Conservation (phyloP, 306 rosid species). For the Ochetophila trinervis region DNA sequence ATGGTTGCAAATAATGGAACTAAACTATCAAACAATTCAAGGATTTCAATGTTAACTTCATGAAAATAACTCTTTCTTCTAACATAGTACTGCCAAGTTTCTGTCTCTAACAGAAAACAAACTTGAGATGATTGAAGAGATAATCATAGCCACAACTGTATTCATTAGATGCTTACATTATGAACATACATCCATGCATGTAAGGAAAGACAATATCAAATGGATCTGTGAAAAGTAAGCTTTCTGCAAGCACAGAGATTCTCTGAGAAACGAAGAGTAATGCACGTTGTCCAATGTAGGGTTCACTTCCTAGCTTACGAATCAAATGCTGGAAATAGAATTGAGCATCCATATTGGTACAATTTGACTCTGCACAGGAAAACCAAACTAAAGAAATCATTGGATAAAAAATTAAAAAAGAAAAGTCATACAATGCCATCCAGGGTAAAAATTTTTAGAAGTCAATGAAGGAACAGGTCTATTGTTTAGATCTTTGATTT, state of each 20-base stretch:
- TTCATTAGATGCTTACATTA: conserved; percentile 55
- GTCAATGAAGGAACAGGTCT: too few species aligned
- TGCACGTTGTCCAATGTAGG: conserved; percentile 71
- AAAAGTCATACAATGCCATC: conserved; percentile 14
- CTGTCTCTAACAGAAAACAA: not conserved
- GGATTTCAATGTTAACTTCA: not conserved
- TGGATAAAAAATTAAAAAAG: conserved; percentile 14
- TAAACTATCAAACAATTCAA: not conserved
- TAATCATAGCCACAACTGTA: not conserved
- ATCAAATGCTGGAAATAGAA: conserved; percentile 67
- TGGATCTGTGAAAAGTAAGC: conserved; percentile 81
- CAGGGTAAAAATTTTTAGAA: not conserved
- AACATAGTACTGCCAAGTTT: not conserved
- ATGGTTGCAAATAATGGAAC: not conserved
- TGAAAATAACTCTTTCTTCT: not conserved
- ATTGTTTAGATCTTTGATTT: not conserved
- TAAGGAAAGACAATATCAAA: conserved; percentile 69
- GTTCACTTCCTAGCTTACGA: conserved; percentile 70
- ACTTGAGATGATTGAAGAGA: not conserved
- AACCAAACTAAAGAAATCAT: conserved; percentile 10
- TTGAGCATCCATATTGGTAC: conserved; percentile 31
- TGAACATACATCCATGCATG: conserved; percentile 68
- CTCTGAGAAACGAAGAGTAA: conserved; percentile 65
- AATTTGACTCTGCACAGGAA: conserved; percentile 44
- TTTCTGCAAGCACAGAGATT: conserved; percentile 64